phyloP scores from a whole-genome alignment of 805 yeast genomes.

The Pichia gijzeniarum region DNA sequence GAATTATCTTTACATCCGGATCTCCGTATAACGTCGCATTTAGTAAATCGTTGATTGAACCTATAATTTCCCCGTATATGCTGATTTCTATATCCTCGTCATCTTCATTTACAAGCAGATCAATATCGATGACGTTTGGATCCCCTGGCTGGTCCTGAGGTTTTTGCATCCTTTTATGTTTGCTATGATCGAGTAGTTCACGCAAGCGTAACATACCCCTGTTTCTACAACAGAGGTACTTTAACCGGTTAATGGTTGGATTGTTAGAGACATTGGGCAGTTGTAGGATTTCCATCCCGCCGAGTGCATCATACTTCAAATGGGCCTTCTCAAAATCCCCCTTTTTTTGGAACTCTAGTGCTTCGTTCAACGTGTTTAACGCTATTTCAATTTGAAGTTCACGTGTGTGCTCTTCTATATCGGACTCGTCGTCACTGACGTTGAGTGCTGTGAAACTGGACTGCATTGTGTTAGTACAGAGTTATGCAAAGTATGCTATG shows the following conservation, averaged over 20 bases:
- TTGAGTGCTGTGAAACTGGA: slow-evolving; percentile 79
- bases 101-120: neutral
- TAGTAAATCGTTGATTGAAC: slow-evolving; percentile 52
- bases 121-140: neutral
- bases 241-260: slow-evolving; percentile 67
- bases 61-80: slow-evolving; percentile 17
- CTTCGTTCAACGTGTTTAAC: slow-evolving; percentile 64
- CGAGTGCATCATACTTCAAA: slow-evolving; percentile 51
- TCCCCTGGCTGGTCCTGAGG: too few species aligned
- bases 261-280: slow-evolving; percentile 33
- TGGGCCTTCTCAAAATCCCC: slow-evolving; percentile 45
- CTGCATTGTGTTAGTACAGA: slow-evolving; percentile 22
- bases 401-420: slow-evolving; percentile 83
- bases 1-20: slow-evolving; percentile 52
- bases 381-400: slow-evolving; percentile 90
- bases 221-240: slow-evolving; percentile 76
- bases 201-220: slow-evolving; percentile 66
- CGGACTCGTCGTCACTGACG: slow-evolving; percentile 66
- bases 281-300: slow-evolving; percentile 60
- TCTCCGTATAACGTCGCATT: slow-evolving; percentile 62
- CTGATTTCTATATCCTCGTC: slow-evolving; percentile 22
- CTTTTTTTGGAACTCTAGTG: slow-evolving; percentile 55
- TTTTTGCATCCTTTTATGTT: neutral
- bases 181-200: slow-evolving; percentile 6
- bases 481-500: neutral